Evolutionary conservation across 116 monocot species (phyloP).

Genomic region (Zostera marina): DNA sequence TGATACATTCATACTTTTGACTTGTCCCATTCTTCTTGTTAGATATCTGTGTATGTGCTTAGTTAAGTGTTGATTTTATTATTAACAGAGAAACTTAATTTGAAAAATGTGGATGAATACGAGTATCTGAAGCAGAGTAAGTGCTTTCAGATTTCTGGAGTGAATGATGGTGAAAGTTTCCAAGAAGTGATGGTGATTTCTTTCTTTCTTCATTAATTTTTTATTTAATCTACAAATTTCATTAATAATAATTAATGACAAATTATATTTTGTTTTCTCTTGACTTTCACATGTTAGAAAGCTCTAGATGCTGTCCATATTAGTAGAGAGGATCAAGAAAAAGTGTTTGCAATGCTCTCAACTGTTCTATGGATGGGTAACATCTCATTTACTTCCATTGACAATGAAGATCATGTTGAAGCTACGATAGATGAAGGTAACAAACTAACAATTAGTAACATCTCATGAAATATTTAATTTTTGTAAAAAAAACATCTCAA

Average conservation of each 20-base stretch:
- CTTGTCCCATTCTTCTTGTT: background rate
- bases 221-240: background rate
- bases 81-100: slow-evolving; percentile 57
- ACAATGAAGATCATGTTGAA: slow-evolving; percentile 83
- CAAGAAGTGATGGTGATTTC: slow-evolving; percentile 44
- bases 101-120: slow-evolving; percentile 60
- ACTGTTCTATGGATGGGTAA: slow-evolving; percentile 78
- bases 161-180: slow-evolving; percentile 91
- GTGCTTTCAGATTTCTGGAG: slow-evolving; percentile 72
- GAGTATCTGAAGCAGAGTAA: slow-evolving; percentile 82
- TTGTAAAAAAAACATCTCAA: too few species aligned
- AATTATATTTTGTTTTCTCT: background rate
- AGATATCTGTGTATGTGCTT: background rate
- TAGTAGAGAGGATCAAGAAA: slow-evolving; percentile 57
- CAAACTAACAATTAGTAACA: too few species aligned
- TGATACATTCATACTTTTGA: background rate
- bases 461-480: too few species aligned
- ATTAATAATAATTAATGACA: background rate
- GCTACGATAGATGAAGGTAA: slow-evolving; percentile 62
- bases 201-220: background rate
- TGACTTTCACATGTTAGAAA: slow-evolving; percentile 29
- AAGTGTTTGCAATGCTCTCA: slow-evolving; percentile 59
- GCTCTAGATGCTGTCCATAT: slow-evolving; percentile 72
- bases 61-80: background rate
- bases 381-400: slow-evolving; percentile 51